A percentile compares a stretch with the other conserved stretches of the same genome.
These are phyloP conservation scores for Colletotrichum incanum DNA, from an alignment of 2,329 filamentous ascomycete genomes.

Conservation along the genomic window DNA sequence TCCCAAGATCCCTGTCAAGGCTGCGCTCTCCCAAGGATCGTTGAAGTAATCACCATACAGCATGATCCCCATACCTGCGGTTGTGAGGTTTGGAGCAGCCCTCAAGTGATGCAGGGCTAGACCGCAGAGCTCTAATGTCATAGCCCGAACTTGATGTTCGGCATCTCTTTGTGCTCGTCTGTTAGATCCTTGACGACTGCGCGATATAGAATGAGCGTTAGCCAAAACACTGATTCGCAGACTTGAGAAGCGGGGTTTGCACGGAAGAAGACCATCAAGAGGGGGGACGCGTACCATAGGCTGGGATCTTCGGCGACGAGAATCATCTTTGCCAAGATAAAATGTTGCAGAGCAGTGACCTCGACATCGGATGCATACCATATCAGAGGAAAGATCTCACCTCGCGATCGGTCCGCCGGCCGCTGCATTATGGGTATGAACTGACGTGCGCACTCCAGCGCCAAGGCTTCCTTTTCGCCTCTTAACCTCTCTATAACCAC, in stretches of 20 bases:
- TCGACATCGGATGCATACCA: conserved; percentile 59
- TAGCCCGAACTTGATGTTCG: conserved; percentile 56
- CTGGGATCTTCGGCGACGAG: conserved; percentile 58
- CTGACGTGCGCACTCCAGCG: background rate
- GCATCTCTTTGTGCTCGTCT: conserved; percentile 52
- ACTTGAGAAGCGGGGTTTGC: background rate
- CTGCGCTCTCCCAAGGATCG: conserved; percentile 56
- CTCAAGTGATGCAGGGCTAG: conserved; percentile 57
- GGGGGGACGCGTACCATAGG: conserved; percentile 49
- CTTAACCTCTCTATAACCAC: conserved; percentile 5
- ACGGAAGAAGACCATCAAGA: background rate
- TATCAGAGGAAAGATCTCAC: conserved; percentile 58
- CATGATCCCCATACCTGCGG: conserved; percentile 58
- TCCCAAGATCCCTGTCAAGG: conserved; percentile 58
- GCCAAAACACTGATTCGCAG: background rate
- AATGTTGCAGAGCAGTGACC: conserved; percentile 58
- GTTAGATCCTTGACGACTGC: conserved; percentile 46
- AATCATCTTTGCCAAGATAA: conserved; percentile 58
- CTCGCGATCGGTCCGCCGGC: conserved; percentile 53
- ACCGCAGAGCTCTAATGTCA: conserved; percentile 58
- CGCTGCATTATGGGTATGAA: conserved; percentile 53
- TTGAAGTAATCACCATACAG: conserved; percentile 61
- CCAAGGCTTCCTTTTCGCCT: background rate
- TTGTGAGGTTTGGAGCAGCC: conserved; percentile 57
- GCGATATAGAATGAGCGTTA: no score